Evolutionary conservation across 805 yeast genomes (phyloP), one percentile per base, ranked within the genome.

Genomic region (Candida michaelii): DNA sequence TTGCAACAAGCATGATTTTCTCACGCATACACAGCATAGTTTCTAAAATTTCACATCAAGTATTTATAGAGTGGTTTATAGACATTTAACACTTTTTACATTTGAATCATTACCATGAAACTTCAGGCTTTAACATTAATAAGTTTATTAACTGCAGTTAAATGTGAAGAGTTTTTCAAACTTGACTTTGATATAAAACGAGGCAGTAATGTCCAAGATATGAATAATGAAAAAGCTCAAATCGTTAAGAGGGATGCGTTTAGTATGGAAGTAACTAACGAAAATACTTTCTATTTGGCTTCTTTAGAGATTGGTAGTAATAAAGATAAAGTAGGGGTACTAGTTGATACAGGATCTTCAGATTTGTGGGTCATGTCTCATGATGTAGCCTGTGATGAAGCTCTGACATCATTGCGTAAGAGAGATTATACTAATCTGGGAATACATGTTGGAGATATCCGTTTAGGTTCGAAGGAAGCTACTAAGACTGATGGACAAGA

Each of bases 311-410:
- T 65, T n/a, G 73, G 74, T 9, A 58, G 65, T 8, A 49, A 57
- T 32, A 37, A 47, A 32, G 62, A 66, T 18, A 36, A 50, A 24
- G 58, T 56, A 9, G 52, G 56, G 8, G 69, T 67, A 2, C 54
- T 65, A 47, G 60, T 69, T 9, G 73, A 68, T 48, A 69, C 73
- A 18, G 74, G 73, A 3, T 65, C 73, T 5, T 63, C 71, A 8
- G 74, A 69, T 48, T 56, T 69, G 41, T 69, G 74, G 74, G 56
- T 69, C 29, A 65, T 65, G 67, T 48, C 66, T 15, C 56, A 52
- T 36, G 62, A 65, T 30, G 53, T 62, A 4, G 36, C 32, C 4
- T 65, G 71, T 45, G 11, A 34, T 1, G 27, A 38, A 13, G 21
- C 29, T 9, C 6, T 27, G 3, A 15, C 17, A n/a, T n/a, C n/a